Evolutionary conservation across 345 rosid genomes (phyloP).

Genomic region (Citrus sinensis): DVS_A1.0 CM039162.1:14311001-14311500

Average conservation of each 20-base stretch:
- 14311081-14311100: not conserved
- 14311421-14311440: not conserved
- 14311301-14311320: not conserved
- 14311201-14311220: not conserved
- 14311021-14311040: not conserved
- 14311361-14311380: not conserved
- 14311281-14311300: not conserved
- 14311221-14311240: not conserved
- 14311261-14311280: not conserved
- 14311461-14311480: too few species aligned
- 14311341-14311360: not conserved
- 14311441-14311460: too few species aligned
- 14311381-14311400: constrained; percentile 8
- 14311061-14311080: not conserved
- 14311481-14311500: not conserved
- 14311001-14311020: too few species aligned
- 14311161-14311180: not conserved
- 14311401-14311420: not conserved
- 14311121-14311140: not conserved
- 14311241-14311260: not conserved
- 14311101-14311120: not conserved
- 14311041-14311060: not conserved
- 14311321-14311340: not conserved
- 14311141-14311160: not conserved
- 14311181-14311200: not conserved